Base-by-base conservation (phyloP, 768 basidiomycete species). In the Pisolithus albus region DNA sequence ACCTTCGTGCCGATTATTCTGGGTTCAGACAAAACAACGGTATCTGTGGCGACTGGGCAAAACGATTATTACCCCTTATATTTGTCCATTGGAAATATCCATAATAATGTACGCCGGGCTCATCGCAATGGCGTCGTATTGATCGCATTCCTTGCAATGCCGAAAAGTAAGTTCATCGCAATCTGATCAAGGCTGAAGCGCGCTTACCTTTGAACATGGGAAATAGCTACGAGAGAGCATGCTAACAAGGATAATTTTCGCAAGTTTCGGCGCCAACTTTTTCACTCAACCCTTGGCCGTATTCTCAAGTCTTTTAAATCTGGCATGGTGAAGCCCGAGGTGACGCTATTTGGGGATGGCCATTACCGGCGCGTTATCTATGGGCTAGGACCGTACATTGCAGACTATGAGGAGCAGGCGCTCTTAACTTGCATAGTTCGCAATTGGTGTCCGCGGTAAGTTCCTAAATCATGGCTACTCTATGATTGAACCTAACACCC, bases 201-300 rank as follows among this genome's bases (percentile, higher is more conserved):
- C 21, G 4, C 9, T 28, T 9, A 1, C 9, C n/a, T n/a, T n/a
- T n/a, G n/a, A 9, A 28, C 28, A 28, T 28, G 26, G 26, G 26
- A 28, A 4, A 28, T 26, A 49, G 52, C 41, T 2, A 53, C 32
- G 3, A 53, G 40, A 19, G 26, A 51, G 13, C 59, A 50, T 34
- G 50, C 54, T 1, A 43, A 34, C 3, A 41, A 47, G 18, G 28
- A n/a, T n/a, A n/a, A n/a, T n/a, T n/a, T n/a, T n/a, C 52, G 52
- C 11, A 57, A 58, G 16, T 64, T 64, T 43, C 47, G 49, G 1
- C 38, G 49, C 4, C 61, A 63, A 28, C 40, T 64, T n/a, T 61
- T 63, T 21, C 61, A 64, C 47, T 40, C 55, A 0, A 61, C 55
- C 0, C 18, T 62, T 10, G 44, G 32, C 4, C n/a, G 10, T 0